Evolutionary conservation across 2,329 filamentous ascomycete genomes (phyloP).

Genomic region (Colletotrichum sp.): DNA sequence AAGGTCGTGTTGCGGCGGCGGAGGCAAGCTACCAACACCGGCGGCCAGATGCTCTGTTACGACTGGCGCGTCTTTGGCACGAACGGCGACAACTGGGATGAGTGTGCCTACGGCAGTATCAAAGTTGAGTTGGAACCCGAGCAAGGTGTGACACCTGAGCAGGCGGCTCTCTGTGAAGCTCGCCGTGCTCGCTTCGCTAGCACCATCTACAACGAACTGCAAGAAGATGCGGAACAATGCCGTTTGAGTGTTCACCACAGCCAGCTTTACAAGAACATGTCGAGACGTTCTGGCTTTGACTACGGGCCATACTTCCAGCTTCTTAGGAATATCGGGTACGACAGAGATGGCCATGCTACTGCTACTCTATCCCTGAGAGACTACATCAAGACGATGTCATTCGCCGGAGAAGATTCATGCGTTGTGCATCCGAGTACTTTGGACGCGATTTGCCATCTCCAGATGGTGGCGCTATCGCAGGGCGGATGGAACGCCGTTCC

Average conservation of each 20-base stretch:
- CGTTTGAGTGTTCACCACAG: not conserved
- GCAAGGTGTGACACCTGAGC: not conserved
- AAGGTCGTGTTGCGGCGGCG: constrained; percentile 15
- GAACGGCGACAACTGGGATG: not conserved
- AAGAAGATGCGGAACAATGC: not conserved
- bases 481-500: not conserved
- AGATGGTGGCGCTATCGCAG: not conserved
- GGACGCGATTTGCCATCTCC: not conserved
- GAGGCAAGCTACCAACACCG: not conserved
- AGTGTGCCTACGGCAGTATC: constrained; percentile 1
- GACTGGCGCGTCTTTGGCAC: not conserved
- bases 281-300: not conserved
- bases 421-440: constrained; percentile 4
- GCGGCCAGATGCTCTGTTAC: not conserved
- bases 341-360: not conserved
- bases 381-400: constrained; percentile 1
- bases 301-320: constrained; percentile 13
- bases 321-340: not conserved
- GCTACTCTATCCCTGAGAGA: not conserved
- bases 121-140: not conserved
- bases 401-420: constrained; percentile 11
- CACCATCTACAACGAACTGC: not conserved
- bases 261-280: not conserved
- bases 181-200: not conserved
- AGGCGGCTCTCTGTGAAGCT: not conserved